These are phyloP conservation scores for Blastobotrys illinoisensis DNA, from an alignment of 1,139 yeast species.

Conservation along the genomic window DNA sequence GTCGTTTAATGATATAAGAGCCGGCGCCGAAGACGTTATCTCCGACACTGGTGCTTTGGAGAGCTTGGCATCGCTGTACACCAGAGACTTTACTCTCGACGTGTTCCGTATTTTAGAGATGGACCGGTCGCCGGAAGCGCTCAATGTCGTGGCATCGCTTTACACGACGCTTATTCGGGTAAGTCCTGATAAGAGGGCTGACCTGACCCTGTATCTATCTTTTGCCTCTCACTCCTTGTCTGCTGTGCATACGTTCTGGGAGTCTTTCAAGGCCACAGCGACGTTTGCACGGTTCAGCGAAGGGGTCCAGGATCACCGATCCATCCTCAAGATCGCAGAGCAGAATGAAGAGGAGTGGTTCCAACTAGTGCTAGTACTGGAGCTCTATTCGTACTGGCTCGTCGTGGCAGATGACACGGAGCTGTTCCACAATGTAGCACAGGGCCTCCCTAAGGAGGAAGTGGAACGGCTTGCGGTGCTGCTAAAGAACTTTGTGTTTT, in stretches of 20 bases:
- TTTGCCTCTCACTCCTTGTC: slow-evolving; percentile 21
- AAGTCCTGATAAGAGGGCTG: slow-evolving; percentile 23
- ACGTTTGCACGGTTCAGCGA: slow-evolving; percentile 9
- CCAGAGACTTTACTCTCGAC: background rate
- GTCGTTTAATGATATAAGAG: background rate
- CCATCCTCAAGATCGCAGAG: background rate
- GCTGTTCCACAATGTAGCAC: slow-evolving; percentile 29
- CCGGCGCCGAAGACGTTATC: background rate
- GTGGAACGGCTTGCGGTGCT: slow-evolving; percentile 45
- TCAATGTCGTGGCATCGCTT: slow-evolving; percentile 17
- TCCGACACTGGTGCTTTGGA: background rate
- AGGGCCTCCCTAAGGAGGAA: slow-evolving; percentile 43
- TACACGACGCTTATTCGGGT: slow-evolving; percentile 21
- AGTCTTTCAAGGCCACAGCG: slow-evolving; percentile 16
- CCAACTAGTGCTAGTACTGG: slow-evolving; percentile 38
- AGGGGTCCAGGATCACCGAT: background rate
- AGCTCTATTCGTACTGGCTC: slow-evolving; percentile 51
- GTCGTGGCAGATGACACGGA: slow-evolving; percentile 70
- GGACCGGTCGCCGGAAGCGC: slow-evolving; percentile 7
- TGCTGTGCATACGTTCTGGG: slow-evolving; percentile 24
- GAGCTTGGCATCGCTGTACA: background rate
- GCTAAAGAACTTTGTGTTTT: slow-evolving; percentile 51
- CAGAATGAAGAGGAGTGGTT: slow-evolving; percentile 18
- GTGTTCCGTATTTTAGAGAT: slow-evolving; percentile 5
- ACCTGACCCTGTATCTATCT: slow-evolving; percentile 25